Conservation (phyloP, 768 basidiomycete species). For the Tubosaeta sp. region DNA sequence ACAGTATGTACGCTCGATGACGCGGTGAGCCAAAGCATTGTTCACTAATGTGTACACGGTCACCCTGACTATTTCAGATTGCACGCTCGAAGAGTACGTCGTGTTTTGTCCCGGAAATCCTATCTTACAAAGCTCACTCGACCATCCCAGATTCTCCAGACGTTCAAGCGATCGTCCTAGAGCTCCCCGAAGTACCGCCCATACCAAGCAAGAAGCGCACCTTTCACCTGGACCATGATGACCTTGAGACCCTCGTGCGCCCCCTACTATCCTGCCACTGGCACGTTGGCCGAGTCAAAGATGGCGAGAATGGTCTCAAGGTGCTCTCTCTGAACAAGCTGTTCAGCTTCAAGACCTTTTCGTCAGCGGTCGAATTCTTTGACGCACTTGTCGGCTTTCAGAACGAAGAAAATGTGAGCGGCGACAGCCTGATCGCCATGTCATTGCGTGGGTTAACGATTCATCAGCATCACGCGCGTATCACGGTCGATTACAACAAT, state of each 20-base stretch:
- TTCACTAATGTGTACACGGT: neutral
- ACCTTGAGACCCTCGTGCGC: constrained; percentile 31
- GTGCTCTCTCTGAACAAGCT: constrained; percentile 26
- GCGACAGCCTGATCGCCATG: neutral
- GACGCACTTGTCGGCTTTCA: constrained; percentile 23
- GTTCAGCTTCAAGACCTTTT: constrained; percentile 24
- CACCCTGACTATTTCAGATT: constrained; percentile 12
- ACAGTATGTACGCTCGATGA: constrained; percentile 13
- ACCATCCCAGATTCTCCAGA: constrained; percentile 15
- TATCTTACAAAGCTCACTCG: neutral
- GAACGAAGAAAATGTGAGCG: constrained; percentile 31
- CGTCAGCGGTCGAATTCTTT: constrained; percentile 26
- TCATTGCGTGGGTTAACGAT: neutral
- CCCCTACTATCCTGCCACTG: constrained; percentile 35
- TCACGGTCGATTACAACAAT: constrained; percentile 22
- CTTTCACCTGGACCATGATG: constrained; percentile 30
- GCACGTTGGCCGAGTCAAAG: constrained; percentile 18
- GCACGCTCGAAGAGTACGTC: constrained; percentile 20
- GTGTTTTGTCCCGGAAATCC: neutral
- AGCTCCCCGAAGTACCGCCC: constrained; percentile 24
- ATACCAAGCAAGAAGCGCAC: constrained; percentile 31
- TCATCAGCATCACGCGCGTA: constrained; percentile 30
- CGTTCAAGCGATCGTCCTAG: constrained; percentile 6
- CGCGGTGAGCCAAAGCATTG: constrained; percentile 11
- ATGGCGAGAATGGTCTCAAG: constrained; percentile 6